Evolutionary conservation across 768 basidiomycete genomes (phyloP), one percentile per base, ranked within the genome.

Genomic region (Amanita phalloides): DNA sequence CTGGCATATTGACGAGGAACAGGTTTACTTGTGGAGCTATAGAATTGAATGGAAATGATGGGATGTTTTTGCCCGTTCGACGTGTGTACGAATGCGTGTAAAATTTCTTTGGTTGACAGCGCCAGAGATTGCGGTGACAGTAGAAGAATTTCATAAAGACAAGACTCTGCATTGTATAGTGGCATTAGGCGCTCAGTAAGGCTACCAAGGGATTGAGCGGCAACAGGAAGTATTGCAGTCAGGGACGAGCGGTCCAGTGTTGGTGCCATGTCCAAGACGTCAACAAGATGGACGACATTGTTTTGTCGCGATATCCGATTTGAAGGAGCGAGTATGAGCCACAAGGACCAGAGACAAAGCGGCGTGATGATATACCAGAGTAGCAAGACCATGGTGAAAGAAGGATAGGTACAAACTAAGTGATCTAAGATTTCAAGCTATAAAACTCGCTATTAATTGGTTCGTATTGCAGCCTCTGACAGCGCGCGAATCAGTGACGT

Each of bases 391-490:
- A 36, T 10, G 32, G 28, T 11, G 23, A 26, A 45, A 45, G 28
- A 23, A 25, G 36, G 37, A 26, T 30, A 39, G 48, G 9, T 23
- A 48, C 48, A 41, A 49, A 30, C 21, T 49, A 49, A 25, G 36
- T 38, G 23, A 17, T 28, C 30, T 30, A 30, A 9, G 3, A 7
- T 28, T 28, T 28, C 30, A 8, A 30, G 8, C 30, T 30, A 30
- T 9, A 30, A 9, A 9, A 30, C 30, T 8, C 21, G 17, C 7
- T 37, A 47, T 53, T 64, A 71, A 57, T 74, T 65, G 42, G 72
- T 69, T 60, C 82, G 79, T 68, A 84, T 84, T 33, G 80, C 79
- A 54, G 74, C 80, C 67, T 84, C 82, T 84, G 68, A 20, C 9
- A 7, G 7, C 3, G 7, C 21, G 13, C 23, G 6, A 55, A 8